These are phyloP conservation scores for Salisapilia sapeloensis DNA, from an alignment of 352 stramenopile genomes.

Conservation along the genomic window DNA sequence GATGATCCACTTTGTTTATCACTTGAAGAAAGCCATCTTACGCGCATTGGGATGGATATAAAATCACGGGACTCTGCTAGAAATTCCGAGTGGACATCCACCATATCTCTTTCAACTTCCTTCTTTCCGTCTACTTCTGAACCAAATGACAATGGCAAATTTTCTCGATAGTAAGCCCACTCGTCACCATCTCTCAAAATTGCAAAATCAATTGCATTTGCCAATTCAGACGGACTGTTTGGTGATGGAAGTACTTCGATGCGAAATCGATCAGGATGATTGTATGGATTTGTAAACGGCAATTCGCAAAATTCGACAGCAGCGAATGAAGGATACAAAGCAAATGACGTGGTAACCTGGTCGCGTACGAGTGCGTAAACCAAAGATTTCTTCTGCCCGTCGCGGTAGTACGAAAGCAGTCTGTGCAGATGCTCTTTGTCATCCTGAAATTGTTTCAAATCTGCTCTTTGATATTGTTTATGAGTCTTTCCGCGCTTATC, in stretches of 20 bases:
- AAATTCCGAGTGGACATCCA: conserved; percentile 77
- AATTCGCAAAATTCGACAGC: conserved; percentile 81
- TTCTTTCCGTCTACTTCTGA: conserved; percentile 3
- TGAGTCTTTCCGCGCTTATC: conserved; percentile 10
- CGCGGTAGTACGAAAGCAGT: conserved; percentile 84
- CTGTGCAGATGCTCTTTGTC: conserved; percentile 77
- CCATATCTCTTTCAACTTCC: conserved; percentile 85
- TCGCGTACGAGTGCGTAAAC: conserved; percentile 81
- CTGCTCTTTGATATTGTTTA: conserved; percentile 11
- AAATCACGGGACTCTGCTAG: conserved; percentile 75
- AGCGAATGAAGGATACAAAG: conserved; percentile 66
- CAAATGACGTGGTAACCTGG: conserved; percentile 74
- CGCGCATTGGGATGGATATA: conserved; percentile 72
- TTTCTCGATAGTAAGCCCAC: conserved; percentile 65
- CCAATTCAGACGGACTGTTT: conserved; percentile 9
- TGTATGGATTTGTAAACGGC: conserved; percentile 82
- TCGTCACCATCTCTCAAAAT: conserved; percentile 70
- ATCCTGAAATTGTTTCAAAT: conserved; percentile 26
- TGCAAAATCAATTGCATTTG: conserved; percentile 29
- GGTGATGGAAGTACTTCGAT: conserved; percentile 65
- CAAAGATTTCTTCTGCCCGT: conserved; percentile 89
- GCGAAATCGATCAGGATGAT: conserved; percentile 80
- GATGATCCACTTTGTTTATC: too few relatives aligned
- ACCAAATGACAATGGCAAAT: conserved; percentile 38
- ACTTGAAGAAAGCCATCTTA: conserved; percentile 58